Conservation (phyloP, 2,329 filamentous ascomycete genomes). For the Ascocoryne sarcoides region DNA sequence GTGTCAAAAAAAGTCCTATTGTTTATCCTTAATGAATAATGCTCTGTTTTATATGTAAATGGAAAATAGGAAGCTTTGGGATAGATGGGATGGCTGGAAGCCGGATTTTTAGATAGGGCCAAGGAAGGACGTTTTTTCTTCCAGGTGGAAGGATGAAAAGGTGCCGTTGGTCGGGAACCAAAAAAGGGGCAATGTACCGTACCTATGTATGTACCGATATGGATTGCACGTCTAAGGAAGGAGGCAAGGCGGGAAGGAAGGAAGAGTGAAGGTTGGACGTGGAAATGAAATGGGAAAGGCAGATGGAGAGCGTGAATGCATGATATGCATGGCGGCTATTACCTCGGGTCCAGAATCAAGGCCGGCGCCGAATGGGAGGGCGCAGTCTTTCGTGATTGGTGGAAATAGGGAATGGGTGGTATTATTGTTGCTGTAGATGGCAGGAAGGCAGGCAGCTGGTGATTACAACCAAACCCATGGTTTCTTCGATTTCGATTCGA, state of each 20-base stretch:
- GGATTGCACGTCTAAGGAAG: neutral
- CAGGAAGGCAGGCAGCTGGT: too few species aligned
- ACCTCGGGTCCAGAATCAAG: conserved; percentile 20
- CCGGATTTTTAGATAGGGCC: neutral
- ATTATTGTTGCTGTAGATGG: conserved; percentile 5
- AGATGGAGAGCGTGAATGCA: neutral
- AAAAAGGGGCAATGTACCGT: too few species aligned
- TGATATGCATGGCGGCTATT: conserved; percentile 24
- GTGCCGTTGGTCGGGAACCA: neutral
- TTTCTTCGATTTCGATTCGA: too few species aligned
- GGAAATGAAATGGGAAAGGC: neutral
- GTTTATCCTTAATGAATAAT: conserved; percentile 7
- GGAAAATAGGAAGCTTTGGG: neutral
- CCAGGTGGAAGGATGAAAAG: neutral
- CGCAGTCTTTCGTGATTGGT: conserved; percentile 25
- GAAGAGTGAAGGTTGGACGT: neutral
- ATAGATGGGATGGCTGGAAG: neutral
- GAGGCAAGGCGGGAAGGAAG: conserved; percentile 1
- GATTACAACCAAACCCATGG: too few species aligned
- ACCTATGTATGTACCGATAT: neutral
- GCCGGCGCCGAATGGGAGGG: conserved; percentile 20
- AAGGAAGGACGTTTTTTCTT: neutral
- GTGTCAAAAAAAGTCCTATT: conserved; percentile 7
- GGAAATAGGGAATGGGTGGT: too few species aligned
- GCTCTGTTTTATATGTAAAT: neutral